These are phyloP conservation scores for Dictyostelium intermedium DNA, from an alignment of 78 protist species.

Conservation along the genomic window DNA sequence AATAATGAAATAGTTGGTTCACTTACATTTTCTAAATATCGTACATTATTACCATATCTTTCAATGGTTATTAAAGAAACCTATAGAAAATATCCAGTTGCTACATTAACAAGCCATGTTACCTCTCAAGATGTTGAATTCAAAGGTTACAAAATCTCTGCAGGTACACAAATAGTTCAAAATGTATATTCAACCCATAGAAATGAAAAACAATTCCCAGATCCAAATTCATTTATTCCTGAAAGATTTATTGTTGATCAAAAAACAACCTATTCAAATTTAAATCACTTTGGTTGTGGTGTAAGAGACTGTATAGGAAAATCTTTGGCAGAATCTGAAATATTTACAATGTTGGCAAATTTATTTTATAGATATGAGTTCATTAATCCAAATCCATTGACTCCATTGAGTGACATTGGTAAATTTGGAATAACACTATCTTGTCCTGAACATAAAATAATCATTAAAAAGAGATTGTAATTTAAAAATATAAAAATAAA, in stretches of 20 bases:
- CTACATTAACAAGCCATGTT: constrained; percentile 19
- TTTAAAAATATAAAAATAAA: too few species aligned
- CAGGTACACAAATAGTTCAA: constrained; percentile 1
- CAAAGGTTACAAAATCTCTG: background rate
- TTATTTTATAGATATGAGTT: background rate
- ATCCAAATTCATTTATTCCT: constrained; percentile 22
- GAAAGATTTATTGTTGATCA: constrained; percentile 26
- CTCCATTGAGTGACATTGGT: background rate
- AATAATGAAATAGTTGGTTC: too few species aligned
- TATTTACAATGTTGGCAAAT: background rate
- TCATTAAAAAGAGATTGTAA: background rate
- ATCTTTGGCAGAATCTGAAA: background rate
- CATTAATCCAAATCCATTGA: background rate
- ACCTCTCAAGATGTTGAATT: background rate
- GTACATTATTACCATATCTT: background rate
- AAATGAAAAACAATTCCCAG: background rate
- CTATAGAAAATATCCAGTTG: constrained; percentile 6
- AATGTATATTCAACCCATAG: background rate
- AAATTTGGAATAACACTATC: background rate
- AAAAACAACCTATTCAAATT: background rate
- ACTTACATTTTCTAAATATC: background rate
- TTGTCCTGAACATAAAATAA: background rate
- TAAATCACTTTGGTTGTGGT: constrained; percentile 19
- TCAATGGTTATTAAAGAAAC: constrained; percentile 7
- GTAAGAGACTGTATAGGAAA: constrained; percentile 34